phyloP scores from a whole-genome alignment of 345 rosid genomes.

The Xanthoceras sorbifolium region DNA sequence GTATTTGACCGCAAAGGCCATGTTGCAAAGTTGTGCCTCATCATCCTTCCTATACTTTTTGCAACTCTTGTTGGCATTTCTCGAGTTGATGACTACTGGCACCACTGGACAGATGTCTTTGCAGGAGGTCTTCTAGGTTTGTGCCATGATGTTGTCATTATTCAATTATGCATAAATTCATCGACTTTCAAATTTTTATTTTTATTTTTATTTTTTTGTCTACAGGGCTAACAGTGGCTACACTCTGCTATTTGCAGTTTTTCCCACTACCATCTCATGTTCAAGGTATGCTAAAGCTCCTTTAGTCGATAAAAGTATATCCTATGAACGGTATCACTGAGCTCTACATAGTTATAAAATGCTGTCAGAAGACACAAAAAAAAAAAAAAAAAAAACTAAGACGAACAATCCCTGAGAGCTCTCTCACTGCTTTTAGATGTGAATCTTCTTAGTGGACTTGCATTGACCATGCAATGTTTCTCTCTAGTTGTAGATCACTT shows the following conservation, averaged over 20 bases:
- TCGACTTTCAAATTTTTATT: slow-evolving; percentile 21
- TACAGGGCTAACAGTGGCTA: slow-evolving; percentile 56
- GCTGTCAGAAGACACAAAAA: neutral
- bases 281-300: slow-evolving; percentile 38
- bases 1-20: slow-evolving; percentile 73
- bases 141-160: slow-evolving; percentile 6
- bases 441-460: neutral
- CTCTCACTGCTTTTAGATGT: neutral
- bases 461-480: neutral
- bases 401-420: neutral
- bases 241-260: slow-evolving; percentile 76
- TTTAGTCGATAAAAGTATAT: neutral
- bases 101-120: slow-evolving; percentile 87
- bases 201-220: neutral
- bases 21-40: slow-evolving; percentile 66
- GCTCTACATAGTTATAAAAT: neutral
- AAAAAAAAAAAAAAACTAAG: neutral
- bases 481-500: neutral
- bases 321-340: neutral
- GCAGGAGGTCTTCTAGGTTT: slow-evolving; percentile 77
- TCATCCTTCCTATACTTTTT: slow-evolving; percentile 62
- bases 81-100: slow-evolving; percentile 89
- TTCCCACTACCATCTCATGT: slow-evolving; percentile 68
- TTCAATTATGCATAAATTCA: neutral
- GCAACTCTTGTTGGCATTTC: slow-evolving; percentile 75